These are phyloP conservation scores for Microglena sp. DNA, from an alignment of 139 green algal species.

Conservation along the genomic window DNA sequence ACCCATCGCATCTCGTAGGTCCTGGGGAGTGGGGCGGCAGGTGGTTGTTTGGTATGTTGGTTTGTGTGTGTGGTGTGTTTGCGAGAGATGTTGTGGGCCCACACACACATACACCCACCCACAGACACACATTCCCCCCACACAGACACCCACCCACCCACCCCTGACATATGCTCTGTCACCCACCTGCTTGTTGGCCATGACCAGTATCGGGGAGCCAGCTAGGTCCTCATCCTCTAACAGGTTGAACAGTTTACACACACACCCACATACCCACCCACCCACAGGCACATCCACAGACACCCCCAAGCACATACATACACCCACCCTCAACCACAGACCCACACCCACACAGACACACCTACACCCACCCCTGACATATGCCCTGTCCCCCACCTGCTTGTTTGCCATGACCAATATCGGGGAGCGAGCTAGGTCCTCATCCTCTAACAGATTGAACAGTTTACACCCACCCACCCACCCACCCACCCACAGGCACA, in stretches of 20 bases:
- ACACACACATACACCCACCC: not conserved
- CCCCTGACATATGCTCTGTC: no score
- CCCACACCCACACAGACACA: not conserved
- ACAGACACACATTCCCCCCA: not conserved
- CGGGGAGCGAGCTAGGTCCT: constrained; percentile 46
- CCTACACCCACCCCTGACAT: not conserved
- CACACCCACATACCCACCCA: not conserved
- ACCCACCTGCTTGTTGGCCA: constrained; percentile 91
- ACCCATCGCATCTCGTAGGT: constrained; percentile 55
- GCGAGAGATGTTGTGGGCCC: constrained; percentile 47
- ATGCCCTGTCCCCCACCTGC: constrained; percentile 33
- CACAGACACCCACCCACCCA: not conserved
- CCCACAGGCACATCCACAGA: no score
- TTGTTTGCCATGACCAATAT: constrained; percentile 88
- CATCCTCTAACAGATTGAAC: constrained; percentile 56
- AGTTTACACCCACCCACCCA: constrained; percentile 81
- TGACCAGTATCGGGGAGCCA: constrained; percentile 59
- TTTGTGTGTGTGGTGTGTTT: constrained; percentile 22
- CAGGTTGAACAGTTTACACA: no score
- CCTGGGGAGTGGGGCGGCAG: constrained; percentile 14
- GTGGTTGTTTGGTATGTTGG: not conserved
- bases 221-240: constrained; percentile 58
- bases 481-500: constrained; percentile 11
- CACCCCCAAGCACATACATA: no score
- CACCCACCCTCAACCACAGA: not conserved